Percentiles rank a stretch among this genome's conserved stretches.
phyloP scores from a whole-genome alignment of 768 basidiomycete genomes.

The Mycena capillaripes region DNA sequence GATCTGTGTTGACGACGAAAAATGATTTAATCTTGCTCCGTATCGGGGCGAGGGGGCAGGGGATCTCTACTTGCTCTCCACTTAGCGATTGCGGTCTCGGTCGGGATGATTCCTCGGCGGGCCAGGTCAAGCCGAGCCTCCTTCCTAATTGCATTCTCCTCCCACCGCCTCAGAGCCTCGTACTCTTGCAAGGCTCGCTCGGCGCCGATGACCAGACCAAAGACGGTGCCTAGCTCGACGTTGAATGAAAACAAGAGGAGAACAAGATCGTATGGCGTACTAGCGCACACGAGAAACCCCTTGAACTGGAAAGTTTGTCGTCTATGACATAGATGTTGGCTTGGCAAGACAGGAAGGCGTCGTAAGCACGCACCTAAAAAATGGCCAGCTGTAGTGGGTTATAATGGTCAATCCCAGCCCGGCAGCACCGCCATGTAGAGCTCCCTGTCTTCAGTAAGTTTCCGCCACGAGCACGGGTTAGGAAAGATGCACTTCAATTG shows the following conservation, averaged over 20 bases:
- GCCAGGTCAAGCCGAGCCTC: slow-evolving; percentile 84
- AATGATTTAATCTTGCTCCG: background rate
- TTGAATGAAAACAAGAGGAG: slow-evolving; percentile 24
- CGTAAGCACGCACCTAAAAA: slow-evolving; percentile 67
- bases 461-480: slow-evolving; percentile 9
- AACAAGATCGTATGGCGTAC: slow-evolving; percentile 60
- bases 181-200: slow-evolving; percentile 82
- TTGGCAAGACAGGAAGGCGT: background rate
- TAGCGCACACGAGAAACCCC: slow-evolving; percentile 79
- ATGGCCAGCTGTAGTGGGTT: slow-evolving; percentile 79
- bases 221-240: slow-evolving; percentile 61
- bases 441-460: slow-evolving; percentile 56
- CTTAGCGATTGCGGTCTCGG: slow-evolving; percentile 86
- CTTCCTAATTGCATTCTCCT: slow-evolving; percentile 78
- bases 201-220: slow-evolving; percentile 82
- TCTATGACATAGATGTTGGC: slow-evolving; percentile 51
- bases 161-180: slow-evolving; percentile 73
- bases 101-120: slow-evolving; percentile 80
- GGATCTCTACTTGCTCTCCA: slow-evolving; percentile 63
- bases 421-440: slow-evolving; percentile 66
- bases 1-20: background rate
- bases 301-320: slow-evolving; percentile 88
- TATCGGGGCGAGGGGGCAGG: background rate
- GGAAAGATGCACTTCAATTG: slow-evolving; percentile 60
- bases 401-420: slow-evolving; percentile 66